Evolutionary conservation across 805 yeast genomes (phyloP), one percentile per base, ranked within the genome.

Genomic region (Kazachstania psychrophila): DNA sequence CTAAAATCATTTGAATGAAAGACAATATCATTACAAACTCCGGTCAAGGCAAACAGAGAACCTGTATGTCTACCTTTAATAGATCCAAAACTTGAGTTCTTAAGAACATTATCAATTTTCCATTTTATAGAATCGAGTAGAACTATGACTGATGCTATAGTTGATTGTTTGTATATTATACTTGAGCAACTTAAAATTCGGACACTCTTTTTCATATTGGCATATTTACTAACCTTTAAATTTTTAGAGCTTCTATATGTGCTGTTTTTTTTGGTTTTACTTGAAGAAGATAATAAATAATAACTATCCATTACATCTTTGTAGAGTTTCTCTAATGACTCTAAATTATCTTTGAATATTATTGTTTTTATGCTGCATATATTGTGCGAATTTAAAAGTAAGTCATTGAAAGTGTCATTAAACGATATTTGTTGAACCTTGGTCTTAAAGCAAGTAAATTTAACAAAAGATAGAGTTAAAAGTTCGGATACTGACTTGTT

Each of bases 101-200:
- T 31, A 13, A 50, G 15, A 13, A 45, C 23, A 11, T 47, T 26
- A 10, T 28, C 30, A 6, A 56, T 17, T 10, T 33, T 37, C 11
- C 41, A 25, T 7, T 41, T 40, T 5, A 51, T 29, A 5, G 33
- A 10, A 6, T 44, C 42, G 9, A 54, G 28, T 14, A 36, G 27
- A 5, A 54, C 4, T 6, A 50, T 40, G 26, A 43, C 34, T 6
- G 38, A 29, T 11, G 56, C 53, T 5, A 28, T 23, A 2, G 40
- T 34, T 4, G 45, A 40, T 30, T 51, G 46, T n/a, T 46, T 51
- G 31, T 42, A 41, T 10, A 47, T 44, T 18, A 49, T 39, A 16
- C 41, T 43, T 3, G 62, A 53, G 6, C 58, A 45, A 11, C 48
- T 48, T 33, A 56, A 23, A 18, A 56, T 41, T 26, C 58, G 36